Base-by-base conservation (phyloP, 2,329 filamentous ascomycete genomes). In the Cladosporium colombiae region DNA sequence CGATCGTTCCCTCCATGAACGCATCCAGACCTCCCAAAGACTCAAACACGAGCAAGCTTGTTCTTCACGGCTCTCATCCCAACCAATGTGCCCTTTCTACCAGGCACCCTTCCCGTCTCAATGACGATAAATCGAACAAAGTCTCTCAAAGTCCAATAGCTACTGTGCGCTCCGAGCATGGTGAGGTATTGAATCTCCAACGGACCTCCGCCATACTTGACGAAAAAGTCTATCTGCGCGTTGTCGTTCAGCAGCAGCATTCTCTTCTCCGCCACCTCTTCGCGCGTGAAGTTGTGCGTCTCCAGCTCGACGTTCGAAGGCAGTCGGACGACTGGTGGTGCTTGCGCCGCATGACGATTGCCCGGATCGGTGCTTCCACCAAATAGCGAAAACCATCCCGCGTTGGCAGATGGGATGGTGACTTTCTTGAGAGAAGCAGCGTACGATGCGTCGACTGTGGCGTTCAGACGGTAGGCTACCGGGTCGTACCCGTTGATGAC, bases 111-210 rank as follows among this genome's bases (percentile, higher is more conserved):
- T 3, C 93, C 93, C 71, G 96, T 88, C 79, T 99, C 95, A 35
- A 94, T 83, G 52, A 96, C 96, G 59, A 98, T 79, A 82, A 98
- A 89, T 53, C 93, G 83, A n/a, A 96, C 89, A 76, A 99, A 93
- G 75, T 98, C 95, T 31, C 83, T 86, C 72, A 91, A 88, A 2
- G 88, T 85, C 95, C 95, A 99, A 78, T 99, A 99, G 75, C 91
- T 94, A 65, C 91, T 93, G 78, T 99, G 95, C 10, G 95, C 95
- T 65, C 92, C 91, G 64, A 99, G 81, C 95, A 99, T 99, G 71
- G 96, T 97, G 40, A 98, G 79, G 76, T 99, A 99, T 78, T 98
- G 93, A 27, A 97, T 93, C 78, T 97, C 95, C 40, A 99, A 81
- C 4, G 93, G 90, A 0, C 95, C 95, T 1, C 91, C 90, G 0